A percentile compares a stretch with the other conserved stretches of the same genome.
Evolutionary conservation across 768 basidiomycete species (phyloP).

Genomic region (Boletus sensibilis): DNA sequence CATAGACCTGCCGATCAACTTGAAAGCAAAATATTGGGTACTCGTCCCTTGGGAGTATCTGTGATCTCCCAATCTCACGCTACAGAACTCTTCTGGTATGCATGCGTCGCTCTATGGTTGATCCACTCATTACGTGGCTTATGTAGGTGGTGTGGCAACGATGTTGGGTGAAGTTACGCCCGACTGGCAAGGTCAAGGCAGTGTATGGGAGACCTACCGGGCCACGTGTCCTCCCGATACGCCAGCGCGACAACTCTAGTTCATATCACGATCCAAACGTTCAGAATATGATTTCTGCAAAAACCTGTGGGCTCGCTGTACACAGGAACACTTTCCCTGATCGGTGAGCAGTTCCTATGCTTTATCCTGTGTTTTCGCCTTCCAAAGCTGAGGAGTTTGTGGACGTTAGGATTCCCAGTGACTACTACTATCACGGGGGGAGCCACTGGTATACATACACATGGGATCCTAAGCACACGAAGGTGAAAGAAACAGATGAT

Average conservation of each 20-base stretch:
- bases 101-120: background rate
- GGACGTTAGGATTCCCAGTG: constrained; percentile 92
- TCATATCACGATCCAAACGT: constrained; percentile 58
- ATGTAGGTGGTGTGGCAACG: constrained; percentile 48
- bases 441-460: constrained; percentile 84
- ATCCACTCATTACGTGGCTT: background rate
- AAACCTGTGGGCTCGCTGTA: constrained; percentile 78
- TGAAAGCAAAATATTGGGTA: constrained; percentile 90
- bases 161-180: constrained; percentile 68
- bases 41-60: constrained; percentile 90
- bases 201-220: constrained; percentile 92
- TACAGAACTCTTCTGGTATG: constrained; percentile 35
- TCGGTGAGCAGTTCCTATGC: constrained; percentile 81
- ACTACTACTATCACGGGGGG: constrained; percentile 94
- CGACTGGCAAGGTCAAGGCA: constrained; percentile 84
- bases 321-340: constrained; percentile 97
- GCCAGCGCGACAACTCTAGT: constrained; percentile 77
- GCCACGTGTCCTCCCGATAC: constrained; percentile 83
- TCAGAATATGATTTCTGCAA: constrained; percentile 68
- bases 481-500: constrained; percentile 73
- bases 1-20: constrained; percentile 93
- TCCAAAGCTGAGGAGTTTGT: constrained; percentile 81
- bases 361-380: constrained; percentile 95
- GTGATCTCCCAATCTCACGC: constrained; percentile 66
- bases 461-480: constrained; percentile 77